Evolutionary conservation across 2,329 filamentous ascomycete genomes (phyloP).

Genomic region (Xylaria sp.): DNA sequence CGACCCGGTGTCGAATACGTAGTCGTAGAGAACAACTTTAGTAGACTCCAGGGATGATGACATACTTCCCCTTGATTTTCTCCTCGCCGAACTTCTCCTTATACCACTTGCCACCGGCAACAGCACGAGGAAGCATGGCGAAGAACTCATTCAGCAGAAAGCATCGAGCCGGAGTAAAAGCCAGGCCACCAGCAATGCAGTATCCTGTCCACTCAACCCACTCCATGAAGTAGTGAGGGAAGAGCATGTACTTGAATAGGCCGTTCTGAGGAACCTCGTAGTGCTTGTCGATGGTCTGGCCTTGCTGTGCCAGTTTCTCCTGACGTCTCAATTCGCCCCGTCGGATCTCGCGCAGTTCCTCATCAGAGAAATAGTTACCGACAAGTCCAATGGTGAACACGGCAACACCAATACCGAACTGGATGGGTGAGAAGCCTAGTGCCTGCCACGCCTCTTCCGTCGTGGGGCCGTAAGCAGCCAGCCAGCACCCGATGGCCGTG

Average conservation of each 20-base stretch:
- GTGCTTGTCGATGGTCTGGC: slow-evolving; percentile 62
- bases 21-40: neutral
- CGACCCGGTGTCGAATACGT: neutral
- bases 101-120: slow-evolving; percentile 82
- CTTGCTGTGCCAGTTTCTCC: slow-evolving; percentile 38
- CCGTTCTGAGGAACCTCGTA: slow-evolving; percentile 83
- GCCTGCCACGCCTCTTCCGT: slow-evolving; percentile 47
- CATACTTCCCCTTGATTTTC: slow-evolving; percentile 68
- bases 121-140: slow-evolving; percentile 84
- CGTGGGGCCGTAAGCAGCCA: slow-evolving; percentile 72
- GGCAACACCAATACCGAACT: slow-evolving; percentile 59
- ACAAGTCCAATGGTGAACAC: slow-evolving; percentile 73
- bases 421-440: slow-evolving; percentile 36
- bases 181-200: slow-evolving; percentile 65
- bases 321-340: slow-evolving; percentile 60
- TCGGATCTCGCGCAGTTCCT: slow-evolving; percentile 81
- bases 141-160: slow-evolving; percentile 83
- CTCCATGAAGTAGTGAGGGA: slow-evolving; percentile 91
- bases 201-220: slow-evolving; percentile 96
- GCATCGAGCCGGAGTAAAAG: slow-evolving; percentile 67
- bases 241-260: slow-evolving; percentile 76
- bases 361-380: slow-evolving; percentile 84
- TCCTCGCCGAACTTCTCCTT: slow-evolving; percentile 79
- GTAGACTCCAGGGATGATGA: slow-evolving; percentile 51
- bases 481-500: slow-evolving; percentile 70